Evolutionary conservation across 208 protist genomes (phyloP).

Genomic region (Leishmania mexicana): DNA sequence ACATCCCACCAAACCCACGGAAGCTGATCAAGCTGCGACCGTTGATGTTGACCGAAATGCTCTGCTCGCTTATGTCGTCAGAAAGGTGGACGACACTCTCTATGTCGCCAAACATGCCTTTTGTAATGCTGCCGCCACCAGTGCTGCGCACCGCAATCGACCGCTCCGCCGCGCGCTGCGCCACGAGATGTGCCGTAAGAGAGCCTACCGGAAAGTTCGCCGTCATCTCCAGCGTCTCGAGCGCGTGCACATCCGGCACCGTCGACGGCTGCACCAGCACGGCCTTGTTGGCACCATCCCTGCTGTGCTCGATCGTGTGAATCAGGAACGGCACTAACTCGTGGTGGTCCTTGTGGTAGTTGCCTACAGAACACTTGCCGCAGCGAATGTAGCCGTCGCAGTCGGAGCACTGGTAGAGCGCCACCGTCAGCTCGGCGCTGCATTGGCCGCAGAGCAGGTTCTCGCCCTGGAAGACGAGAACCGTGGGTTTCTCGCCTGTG

Average conservation of each 20-base stretch:
- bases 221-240: slow-evolving; percentile 78
- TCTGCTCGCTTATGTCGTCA: slow-evolving; percentile 33
- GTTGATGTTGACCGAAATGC: slow-evolving; percentile 37
- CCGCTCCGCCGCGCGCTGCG: slow-evolving; percentile 34
- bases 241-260: slow-evolving; percentile 59
- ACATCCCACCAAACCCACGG: slow-evolving; percentile 16
- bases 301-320: slow-evolving; percentile 56
- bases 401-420: slow-evolving; percentile 61
- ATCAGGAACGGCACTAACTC: slow-evolving; percentile 63
- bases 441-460: slow-evolving; percentile 69
- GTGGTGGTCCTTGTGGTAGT: slow-evolving; percentile 63
- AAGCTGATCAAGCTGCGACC: slow-evolving; percentile 36
- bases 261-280: slow-evolving; percentile 51
- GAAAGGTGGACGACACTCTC: slow-evolving; percentile 25
- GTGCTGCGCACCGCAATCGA: slow-evolving; percentile 19
- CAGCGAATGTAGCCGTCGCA: slow-evolving; percentile 68
- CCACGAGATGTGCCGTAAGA: slow-evolving; percentile 42
- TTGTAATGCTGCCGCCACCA: slow-evolving; percentile 22
- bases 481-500: slow-evolving; percentile 26
- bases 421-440: slow-evolving; percentile 50
- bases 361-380: slow-evolving; percentile 73
- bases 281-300: slow-evolving; percentile 34
- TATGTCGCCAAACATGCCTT: slow-evolving; percentile 27
- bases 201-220: slow-evolving; percentile 68
- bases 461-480: slow-evolving; percentile 41